A percentile compares a stretch with the other conserved stretches of the same genome.
Evolutionary conservation across 768 basidiomycete species (phyloP).

Genomic region (Pulveroboletus sp.): DNA sequence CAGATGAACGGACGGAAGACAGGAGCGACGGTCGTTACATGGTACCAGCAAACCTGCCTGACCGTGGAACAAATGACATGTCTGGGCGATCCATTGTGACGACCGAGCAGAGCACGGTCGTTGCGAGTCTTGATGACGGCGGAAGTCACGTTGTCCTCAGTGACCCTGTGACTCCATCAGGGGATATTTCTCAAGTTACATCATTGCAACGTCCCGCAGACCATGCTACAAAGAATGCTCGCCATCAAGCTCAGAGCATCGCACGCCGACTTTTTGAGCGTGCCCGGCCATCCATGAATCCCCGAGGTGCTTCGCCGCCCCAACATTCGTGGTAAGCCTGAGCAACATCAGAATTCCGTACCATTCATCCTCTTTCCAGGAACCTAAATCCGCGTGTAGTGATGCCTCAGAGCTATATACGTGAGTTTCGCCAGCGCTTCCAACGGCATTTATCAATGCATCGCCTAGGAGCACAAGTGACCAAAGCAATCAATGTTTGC

Average conservation of each 20-base stretch:
- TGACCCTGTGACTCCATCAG: neutral
- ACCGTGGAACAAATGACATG: neutral
- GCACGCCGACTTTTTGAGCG: neutral
- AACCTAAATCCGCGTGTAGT: neutral
- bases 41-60: neutral
- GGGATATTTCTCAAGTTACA: too few relatives aligned
- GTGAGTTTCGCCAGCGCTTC: neutral
- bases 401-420: neutral
- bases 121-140: conserved; percentile 45
- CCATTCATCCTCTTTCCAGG: neutral
- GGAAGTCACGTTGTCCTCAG: too few relatives aligned
- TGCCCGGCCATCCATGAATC: neutral
- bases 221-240: neutral
- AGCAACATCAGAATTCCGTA: neutral
- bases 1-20: conserved; percentile 5
- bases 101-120: neutral
- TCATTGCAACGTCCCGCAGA: neutral
- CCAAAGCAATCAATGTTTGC: neutral
- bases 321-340: neutral
- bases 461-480: neutral
- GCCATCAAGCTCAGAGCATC: neutral
- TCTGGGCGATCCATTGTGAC: neutral
- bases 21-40: conserved; percentile 63
- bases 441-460: neutral
- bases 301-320: neutral